These are phyloP conservation scores for Saccharomycopsis hybrid DNA, from an alignment of 1,139 yeast species.

Conservation along the genomic window DNA sequence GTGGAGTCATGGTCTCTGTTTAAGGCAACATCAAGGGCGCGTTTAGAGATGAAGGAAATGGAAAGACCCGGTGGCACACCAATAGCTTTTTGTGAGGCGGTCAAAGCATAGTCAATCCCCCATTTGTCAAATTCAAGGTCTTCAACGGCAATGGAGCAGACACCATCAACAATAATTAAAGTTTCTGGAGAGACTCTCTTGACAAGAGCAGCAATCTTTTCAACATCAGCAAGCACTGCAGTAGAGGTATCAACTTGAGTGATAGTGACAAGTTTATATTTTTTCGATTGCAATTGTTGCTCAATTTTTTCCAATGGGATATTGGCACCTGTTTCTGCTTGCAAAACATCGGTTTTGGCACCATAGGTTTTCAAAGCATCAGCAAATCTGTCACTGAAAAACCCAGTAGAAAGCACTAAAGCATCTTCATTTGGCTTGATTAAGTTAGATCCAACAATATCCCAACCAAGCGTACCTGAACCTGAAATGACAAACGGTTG, in stretches of 20 bases:
- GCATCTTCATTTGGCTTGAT: conserved; percentile 48
- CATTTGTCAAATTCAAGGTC: conserved; percentile 78
- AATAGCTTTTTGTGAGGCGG: conserved; percentile 93
- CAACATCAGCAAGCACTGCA: conserved; percentile 75
- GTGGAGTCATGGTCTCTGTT: conserved; percentile 50
- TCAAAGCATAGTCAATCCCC: conserved; percentile 83
- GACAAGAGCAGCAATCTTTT: conserved; percentile 54
- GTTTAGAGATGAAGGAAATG: conserved; percentile 64
- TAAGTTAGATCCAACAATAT: conserved; percentile 74
- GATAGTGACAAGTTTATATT: conserved; percentile 68
- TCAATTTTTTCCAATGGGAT: conserved; percentile 57
- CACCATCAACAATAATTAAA: conserved; percentile 83
- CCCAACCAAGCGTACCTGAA: conserved; percentile 96
- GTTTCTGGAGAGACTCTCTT: conserved; percentile 70
- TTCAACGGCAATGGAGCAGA: conserved; percentile 90
- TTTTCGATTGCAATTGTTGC: conserved; percentile 41
- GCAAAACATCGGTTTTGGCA: conserved; percentile 52
- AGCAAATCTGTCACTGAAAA: conserved; percentile 82
- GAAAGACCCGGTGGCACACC: conserved; percentile 94
- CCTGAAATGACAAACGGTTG: conserved; percentile 84
- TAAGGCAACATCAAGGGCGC: conserved; percentile 64
- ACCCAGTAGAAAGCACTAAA: conserved; percentile 86
- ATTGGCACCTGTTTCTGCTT: conserved; percentile 68
- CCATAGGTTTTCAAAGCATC: conserved; percentile 72
- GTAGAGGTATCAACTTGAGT: conserved; percentile 97